Conservation (phyloP, 2,329 filamentous ascomycete species). For the Neopestalotiopsis clavispora region DNA sequence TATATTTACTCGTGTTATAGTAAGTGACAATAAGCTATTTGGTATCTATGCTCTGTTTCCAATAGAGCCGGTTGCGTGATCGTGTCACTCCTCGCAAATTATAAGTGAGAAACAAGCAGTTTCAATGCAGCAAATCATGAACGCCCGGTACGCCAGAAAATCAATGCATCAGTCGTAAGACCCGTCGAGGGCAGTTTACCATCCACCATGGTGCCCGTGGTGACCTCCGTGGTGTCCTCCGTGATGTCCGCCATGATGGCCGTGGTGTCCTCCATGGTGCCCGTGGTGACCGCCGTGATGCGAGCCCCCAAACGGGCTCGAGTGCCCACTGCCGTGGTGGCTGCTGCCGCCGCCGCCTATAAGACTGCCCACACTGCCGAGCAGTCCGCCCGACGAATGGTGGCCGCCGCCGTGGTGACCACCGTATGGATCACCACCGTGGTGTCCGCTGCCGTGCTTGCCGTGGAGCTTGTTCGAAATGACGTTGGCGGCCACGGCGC, state of each 20-base stretch:
- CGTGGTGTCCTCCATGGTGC: slow-evolving; percentile 18
- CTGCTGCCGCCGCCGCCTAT: slow-evolving; percentile 22
- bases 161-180: too few species aligned
- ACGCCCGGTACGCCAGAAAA: too few species aligned
- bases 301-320: background rate
- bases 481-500: slow-evolving; percentile 60
- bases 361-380: slow-evolving; percentile 28
- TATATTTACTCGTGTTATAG: background rate
- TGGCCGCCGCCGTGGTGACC: slow-evolving; percentile 23
- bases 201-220: slow-evolving; percentile 17
- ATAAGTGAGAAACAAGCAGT: too few species aligned
- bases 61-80: too few species aligned
- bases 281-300: slow-evolving; percentile 20
- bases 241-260: slow-evolving; percentile 15
- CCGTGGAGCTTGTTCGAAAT: slow-evolving; percentile 48
- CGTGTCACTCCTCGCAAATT: too few species aligned
- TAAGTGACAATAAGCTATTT: slow-evolving; percentile 1
- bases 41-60: slow-evolving; percentile 19
- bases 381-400: slow-evolving; percentile 26
- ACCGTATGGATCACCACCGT: slow-evolving; percentile 23
- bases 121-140: too few species aligned
- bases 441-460: slow-evolving; percentile 11
- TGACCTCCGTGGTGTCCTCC: slow-evolving; percentile 23
- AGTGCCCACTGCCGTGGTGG: slow-evolving; percentile 10
- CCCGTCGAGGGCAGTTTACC: slow-evolving; percentile 5